Conservation (phyloP, 2,329 filamentous ascomycete genomes). For the Mycocentrospora acerina region DNA sequence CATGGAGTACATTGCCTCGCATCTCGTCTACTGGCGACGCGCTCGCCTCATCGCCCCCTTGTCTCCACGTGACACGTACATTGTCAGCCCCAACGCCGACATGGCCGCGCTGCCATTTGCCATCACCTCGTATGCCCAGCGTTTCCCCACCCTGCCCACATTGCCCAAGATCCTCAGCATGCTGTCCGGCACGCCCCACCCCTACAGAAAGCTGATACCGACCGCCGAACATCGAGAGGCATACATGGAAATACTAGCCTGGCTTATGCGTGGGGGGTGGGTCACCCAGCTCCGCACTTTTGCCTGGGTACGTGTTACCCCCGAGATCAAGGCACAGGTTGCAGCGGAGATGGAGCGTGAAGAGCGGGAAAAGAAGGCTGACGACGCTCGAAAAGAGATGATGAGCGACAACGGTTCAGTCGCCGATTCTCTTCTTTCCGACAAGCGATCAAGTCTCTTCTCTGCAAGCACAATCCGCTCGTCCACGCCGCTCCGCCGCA, state of each 20-base stretch:
- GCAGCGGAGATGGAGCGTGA: conserved; percentile 65
- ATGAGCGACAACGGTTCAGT: conserved; percentile 34
- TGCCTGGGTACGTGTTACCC: conserved; percentile 81
- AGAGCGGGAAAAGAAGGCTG: conserved; percentile 31
- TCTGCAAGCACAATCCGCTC: conserved; percentile 27
- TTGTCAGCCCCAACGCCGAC: conserved; percentile 88
- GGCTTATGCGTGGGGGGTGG: conserved; percentile 90
- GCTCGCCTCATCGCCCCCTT: conserved; percentile 89
- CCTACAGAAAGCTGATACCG: conserved; percentile 81
- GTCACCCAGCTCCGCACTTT: conserved; percentile 92
- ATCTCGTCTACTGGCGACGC: conserved; percentile 94
- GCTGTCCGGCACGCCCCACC: conserved; percentile 76
- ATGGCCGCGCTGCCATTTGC: conserved; percentile 69
- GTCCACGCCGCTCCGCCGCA: conserved; percentile 32
- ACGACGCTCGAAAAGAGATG: conserved; percentile 29
- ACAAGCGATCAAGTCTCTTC: conserved; percentile 34
- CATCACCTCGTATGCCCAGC: conserved; percentile 69
- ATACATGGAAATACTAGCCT: conserved; percentile 89
- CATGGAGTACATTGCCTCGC: conserved; percentile 83
- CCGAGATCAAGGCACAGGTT: conserved; percentile 80
- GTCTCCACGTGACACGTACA: conserved; percentile 85
- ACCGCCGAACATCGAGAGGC: conserved; percentile 82
- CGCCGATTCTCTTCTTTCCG: conserved; percentile 29
- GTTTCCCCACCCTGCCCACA: conserved; percentile 80
- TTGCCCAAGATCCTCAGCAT: conserved; percentile 85